Conservation (phyloP, 768 basidiomycete genomes). For the Inosperma sp. region DNA sequence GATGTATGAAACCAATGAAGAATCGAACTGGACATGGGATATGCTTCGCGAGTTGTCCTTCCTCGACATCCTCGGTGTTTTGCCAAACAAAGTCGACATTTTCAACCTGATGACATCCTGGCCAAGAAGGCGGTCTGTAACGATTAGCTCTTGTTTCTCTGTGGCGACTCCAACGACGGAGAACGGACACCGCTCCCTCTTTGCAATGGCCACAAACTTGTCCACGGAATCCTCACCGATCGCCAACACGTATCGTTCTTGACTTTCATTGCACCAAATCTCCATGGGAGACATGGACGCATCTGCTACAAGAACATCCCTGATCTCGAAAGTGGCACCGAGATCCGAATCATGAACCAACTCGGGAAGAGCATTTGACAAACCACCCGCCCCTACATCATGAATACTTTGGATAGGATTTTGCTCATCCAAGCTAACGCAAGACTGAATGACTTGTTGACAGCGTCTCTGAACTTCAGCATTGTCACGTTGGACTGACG, state of each 20-base stretch:
- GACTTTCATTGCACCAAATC: slow-evolving; percentile 99
- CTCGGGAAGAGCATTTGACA: slow-evolving; percentile 96
- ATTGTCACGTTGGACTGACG: slow-evolving; percentile 96
- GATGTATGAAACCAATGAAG: slow-evolving; percentile 62
- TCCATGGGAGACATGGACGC: slow-evolving; percentile 97
- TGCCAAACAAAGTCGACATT: slow-evolving; percentile 96
- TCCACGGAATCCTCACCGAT: slow-evolving; percentile 59
- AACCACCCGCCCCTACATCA: slow-evolving; percentile 95
- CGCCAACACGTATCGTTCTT: slow-evolving; percentile 96
- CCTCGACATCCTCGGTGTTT: slow-evolving; percentile 88
- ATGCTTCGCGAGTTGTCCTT: slow-evolving; percentile 49
- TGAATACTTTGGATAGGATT: slow-evolving; percentile 95
- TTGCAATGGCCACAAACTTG: slow-evolving; percentile 71
- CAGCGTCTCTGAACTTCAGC: slow-evolving; percentile 97
- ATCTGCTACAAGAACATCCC: slow-evolving; percentile 90
- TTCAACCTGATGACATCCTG: slow-evolving; percentile 80
- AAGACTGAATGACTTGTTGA: slow-evolving; percentile 96
- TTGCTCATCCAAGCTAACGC: slow-evolving; percentile 49
- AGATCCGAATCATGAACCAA: slow-evolving; percentile 93
- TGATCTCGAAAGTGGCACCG: slow-evolving; percentile 89
- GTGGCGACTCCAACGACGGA: slow-evolving; percentile 89
- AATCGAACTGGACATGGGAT: slow-evolving; percentile 56
- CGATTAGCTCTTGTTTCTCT: slow-evolving; percentile 72
- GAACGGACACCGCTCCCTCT: slow-evolving; percentile 89
- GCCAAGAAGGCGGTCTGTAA: slow-evolving; percentile 80